Conservation (phyloP, 129 eudicot genomes). For the Tagetes erecta region DNA sequence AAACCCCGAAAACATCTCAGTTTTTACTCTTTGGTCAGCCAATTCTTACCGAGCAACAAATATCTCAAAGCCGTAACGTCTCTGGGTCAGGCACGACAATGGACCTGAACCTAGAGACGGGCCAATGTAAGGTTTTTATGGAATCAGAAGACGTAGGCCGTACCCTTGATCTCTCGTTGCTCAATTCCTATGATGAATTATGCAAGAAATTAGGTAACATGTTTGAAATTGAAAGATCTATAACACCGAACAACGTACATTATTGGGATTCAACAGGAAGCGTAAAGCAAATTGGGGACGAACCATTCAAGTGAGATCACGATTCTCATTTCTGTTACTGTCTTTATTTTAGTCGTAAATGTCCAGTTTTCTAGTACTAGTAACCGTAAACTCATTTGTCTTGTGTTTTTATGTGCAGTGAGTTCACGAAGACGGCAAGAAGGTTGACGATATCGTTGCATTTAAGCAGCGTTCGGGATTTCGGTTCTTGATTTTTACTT, state of each 20-base stretch:
- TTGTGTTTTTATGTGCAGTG: slow-evolving; percentile 39
- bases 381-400: neutral
- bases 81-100: slow-evolving; percentile 34
- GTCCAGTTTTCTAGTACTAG: neutral
- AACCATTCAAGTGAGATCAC: slow-evolving; percentile 64
- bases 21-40: slow-evolving; percentile 84
- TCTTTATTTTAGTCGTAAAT: neutral
- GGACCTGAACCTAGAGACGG: slow-evolving; percentile 51
- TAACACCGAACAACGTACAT: slow-evolving; percentile 45
- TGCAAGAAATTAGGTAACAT: slow-evolving; percentile 56
- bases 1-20: slow-evolving; percentile 42
- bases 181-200: slow-evolving; percentile 72
- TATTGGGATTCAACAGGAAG: slow-evolving; percentile 55
- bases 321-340: neutral
- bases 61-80: slow-evolving; percentile 53
- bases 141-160: slow-evolving; percentile 92
- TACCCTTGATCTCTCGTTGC: slow-evolving; percentile 72
- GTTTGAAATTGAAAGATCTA: slow-evolving; percentile 52
- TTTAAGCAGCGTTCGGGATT: too few species aligned
- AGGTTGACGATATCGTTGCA: slow-evolving; percentile 56
- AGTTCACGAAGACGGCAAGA: slow-evolving; percentile 58
- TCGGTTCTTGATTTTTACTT: slow-evolving; percentile 26
- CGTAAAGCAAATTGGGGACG: slow-evolving; percentile 64
- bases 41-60: slow-evolving; percentile 80
- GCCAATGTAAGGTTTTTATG: slow-evolving; percentile 88